Conservation (phyloP, 208 protist species). For the Leishmania tropica region DNA sequence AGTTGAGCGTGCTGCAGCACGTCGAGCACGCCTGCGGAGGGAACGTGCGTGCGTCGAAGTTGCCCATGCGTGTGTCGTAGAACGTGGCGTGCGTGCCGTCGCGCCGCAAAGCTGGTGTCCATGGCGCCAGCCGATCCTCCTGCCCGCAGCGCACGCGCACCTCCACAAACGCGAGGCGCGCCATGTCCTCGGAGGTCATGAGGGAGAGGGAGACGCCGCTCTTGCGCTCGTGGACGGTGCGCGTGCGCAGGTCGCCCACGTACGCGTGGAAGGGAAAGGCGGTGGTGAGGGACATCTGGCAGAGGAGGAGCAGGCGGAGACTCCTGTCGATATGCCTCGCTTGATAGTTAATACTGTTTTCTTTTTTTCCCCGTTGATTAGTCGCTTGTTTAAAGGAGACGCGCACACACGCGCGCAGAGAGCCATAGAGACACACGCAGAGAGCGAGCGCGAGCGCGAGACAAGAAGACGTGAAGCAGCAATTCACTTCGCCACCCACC, state of each 20-base stretch:
- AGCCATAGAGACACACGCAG: background rate
- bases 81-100: constrained; percentile 65
- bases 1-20: constrained; percentile 60
- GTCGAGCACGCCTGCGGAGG: constrained; percentile 82
- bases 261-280: constrained; percentile 87
- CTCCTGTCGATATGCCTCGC: background rate
- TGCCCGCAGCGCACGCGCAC: constrained; percentile 72
- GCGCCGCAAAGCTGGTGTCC: constrained; percentile 28
- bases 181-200: constrained; percentile 82
- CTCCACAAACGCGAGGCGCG: constrained; percentile 79
- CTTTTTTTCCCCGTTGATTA: background rate
- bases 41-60: constrained; percentile 82
- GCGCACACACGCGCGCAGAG: background rate
- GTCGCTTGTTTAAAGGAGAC: background rate
- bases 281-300: constrained; percentile 84
- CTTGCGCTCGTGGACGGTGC: constrained; percentile 63
- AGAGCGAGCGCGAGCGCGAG: background rate
- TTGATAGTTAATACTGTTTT: background rate
- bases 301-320: background rate
- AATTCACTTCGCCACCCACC: background rate
- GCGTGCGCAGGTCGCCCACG: constrained; percentile 82
- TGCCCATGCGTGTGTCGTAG: constrained; percentile 91
- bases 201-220: constrained; percentile 79
- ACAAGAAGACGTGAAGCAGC: background rate
- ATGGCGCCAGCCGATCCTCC: constrained; percentile 51